These are phyloP conservation scores for Suillus placidus DNA, from an alignment of 768 basidiomycete species.

Conservation along the genomic window DNA sequence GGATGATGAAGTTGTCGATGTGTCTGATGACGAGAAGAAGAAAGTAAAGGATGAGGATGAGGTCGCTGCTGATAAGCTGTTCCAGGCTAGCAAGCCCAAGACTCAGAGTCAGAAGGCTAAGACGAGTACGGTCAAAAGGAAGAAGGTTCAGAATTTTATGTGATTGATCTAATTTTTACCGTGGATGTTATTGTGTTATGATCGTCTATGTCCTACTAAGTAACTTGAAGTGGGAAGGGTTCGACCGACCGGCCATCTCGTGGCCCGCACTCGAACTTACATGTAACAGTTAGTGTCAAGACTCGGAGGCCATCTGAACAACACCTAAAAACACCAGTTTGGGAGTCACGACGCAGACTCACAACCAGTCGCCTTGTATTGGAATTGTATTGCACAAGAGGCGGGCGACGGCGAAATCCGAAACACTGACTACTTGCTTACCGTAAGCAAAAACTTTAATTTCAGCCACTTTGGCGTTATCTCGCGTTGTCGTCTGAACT, in stretches of 20 bases:
- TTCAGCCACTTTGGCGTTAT: no score
- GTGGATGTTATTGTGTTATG: not conserved
- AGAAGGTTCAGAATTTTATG: slow-evolving; percentile 18
- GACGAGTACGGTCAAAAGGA: slow-evolving; percentile 24
- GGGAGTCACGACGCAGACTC: not conserved
- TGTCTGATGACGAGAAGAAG: slow-evolving; percentile 51
- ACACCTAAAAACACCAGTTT: not conserved
- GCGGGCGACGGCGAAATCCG: no score
- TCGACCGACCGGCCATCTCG: not conserved
- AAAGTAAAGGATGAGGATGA: slow-evolving; percentile 42
- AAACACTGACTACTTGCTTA: no score
- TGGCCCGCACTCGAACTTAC: not conserved
- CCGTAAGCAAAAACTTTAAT: no score
- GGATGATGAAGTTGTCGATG: slow-evolving; percentile 49
- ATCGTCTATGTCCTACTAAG: no score
- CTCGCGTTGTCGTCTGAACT: no score
- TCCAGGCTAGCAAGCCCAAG: slow-evolving; percentile 54
- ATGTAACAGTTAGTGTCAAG: not conserved
- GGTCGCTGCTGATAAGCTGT: slow-evolving; percentile 58
- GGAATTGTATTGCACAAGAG: no score
- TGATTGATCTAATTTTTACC: not conserved
- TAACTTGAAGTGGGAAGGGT: not conserved
- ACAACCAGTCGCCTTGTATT: not conserved
- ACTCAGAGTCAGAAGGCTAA: slow-evolving; percentile 34
- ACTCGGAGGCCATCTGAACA: not conserved